Evolutionary conservation across 208 protist genomes (phyloP).

Genomic region (Trypanosoma platydactyli): DNA sequence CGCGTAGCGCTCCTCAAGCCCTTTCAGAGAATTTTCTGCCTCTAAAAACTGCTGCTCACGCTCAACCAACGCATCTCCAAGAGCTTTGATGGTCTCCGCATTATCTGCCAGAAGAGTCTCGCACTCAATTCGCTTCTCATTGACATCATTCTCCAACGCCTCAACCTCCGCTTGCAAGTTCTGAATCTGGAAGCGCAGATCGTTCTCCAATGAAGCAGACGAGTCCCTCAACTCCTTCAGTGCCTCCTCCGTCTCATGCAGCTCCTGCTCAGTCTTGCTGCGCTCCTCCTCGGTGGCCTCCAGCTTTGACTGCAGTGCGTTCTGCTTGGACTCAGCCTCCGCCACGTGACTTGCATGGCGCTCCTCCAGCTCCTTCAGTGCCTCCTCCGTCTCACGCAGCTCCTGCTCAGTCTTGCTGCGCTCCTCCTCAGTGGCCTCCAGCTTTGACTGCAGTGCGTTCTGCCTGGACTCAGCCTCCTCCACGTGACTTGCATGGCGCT

Average conservation of each 20-base stretch:
- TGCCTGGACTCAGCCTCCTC: slow-evolving; percentile 21
- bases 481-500: slow-evolving; percentile 8
- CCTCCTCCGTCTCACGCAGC: no score
- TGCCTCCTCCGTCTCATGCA: slow-evolving; percentile 19
- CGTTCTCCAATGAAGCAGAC: slow-evolving; percentile 22
- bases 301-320: slow-evolving; percentile 1
- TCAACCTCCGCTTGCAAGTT: slow-evolving; percentile 26
- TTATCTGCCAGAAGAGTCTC: background rate
- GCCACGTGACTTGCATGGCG: slow-evolving; percentile 7
- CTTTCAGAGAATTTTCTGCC: slow-evolving; percentile 3
- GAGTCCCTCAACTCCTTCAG: slow-evolving; percentile 28
- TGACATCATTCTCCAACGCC: slow-evolving; percentile 11
- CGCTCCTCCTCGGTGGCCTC: background rate
- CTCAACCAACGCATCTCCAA: slow-evolving; percentile 18
- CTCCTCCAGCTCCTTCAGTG: slow-evolving; percentile 30
- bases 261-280: slow-evolving; percentile 22
- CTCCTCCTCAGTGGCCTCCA: slow-evolving; percentile 3
- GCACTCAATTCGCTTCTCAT: slow-evolving; percentile 13
- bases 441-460: background rate
- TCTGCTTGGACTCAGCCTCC: slow-evolving; percentile 20
- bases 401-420: slow-evolving; percentile 13
- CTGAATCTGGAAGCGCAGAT: slow-evolving; percentile 30
- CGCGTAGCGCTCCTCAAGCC: slow-evolving; percentile 15
- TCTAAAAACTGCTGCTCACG: slow-evolving; percentile 32
- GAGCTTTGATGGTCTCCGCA: slow-evolving; percentile 10